phyloP scores from a whole-genome alignment of 2,329 filamentous ascomycete species.

The Pestalotiopsis sp. region DNA sequence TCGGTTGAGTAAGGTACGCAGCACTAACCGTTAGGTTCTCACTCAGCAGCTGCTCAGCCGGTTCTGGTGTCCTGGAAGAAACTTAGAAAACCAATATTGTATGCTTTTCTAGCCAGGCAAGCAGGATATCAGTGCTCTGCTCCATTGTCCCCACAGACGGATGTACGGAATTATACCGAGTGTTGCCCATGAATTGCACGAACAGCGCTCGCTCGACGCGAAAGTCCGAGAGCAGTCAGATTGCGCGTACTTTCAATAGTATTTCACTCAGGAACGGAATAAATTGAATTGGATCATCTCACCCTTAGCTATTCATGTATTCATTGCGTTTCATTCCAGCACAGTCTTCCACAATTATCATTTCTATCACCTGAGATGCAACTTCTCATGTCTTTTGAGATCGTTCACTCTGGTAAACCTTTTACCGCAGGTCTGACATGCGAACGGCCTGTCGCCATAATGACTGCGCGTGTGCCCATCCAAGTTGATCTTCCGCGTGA shows the following conservation, averaged over 20 bases:
- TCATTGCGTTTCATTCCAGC: neutral
- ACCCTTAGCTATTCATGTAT: no score
- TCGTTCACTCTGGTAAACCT: conserved; percentile 15
- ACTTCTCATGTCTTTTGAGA: conserved; percentile 13
- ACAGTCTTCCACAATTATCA: neutral
- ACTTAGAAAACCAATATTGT: neutral
- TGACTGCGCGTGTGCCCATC: conserved; percentile 7
- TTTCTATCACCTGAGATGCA: conserved; percentile 5
- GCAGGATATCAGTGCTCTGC: neutral
- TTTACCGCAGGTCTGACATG: conserved; percentile 6
- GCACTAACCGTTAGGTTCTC: neutral
- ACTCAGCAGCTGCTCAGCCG: neutral
- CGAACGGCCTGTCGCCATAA: conserved; percentile 8
- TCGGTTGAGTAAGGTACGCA: neutral
- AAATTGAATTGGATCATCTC: no score
- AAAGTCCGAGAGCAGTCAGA: no score
- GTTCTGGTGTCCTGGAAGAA: neutral
- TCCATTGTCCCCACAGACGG: no score
- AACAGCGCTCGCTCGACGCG: no score
- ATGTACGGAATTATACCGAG: no score
- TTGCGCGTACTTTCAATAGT: no score
- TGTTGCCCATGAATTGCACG: no score
- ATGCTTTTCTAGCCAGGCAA: neutral
- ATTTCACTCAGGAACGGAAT: no score
- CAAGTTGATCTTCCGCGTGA: conserved; percentile 13